Conservation (phyloP, 2,329 filamentous ascomycete genomes). For the Ophiostoma australiae region DNA sequence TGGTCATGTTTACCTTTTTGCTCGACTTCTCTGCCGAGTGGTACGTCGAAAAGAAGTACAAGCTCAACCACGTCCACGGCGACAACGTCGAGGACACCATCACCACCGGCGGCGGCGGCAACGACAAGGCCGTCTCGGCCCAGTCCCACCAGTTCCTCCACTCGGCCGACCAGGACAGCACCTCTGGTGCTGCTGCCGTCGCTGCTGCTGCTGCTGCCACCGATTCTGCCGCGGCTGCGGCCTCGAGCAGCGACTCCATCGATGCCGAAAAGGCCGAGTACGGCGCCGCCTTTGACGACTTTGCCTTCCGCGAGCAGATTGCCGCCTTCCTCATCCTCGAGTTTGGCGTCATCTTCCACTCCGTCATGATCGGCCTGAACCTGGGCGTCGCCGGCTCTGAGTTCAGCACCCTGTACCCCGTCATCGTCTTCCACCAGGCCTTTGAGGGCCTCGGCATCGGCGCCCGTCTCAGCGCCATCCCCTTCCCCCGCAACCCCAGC, state of each 20-base stretch:
- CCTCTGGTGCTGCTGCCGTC: slow-evolving; percentile 36
- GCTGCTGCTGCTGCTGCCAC: slow-evolving; percentile 44
- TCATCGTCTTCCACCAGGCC: slow-evolving; percentile 81
- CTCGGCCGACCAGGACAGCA: slow-evolving; percentile 71
- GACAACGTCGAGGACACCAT: slow-evolving; percentile 45
- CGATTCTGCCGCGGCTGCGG: slow-evolving; percentile 38
- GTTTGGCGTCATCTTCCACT: slow-evolving; percentile 93
- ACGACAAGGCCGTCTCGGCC: slow-evolving; percentile 24
- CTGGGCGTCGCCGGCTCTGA: slow-evolving; percentile 55
- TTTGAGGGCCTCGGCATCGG: slow-evolving; percentile 94
- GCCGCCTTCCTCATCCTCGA: slow-evolving; percentile 77
- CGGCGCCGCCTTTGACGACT: slow-evolving; percentile 29
- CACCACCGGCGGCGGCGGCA: slow-evolving; percentile 31
- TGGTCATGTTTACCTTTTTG: slow-evolving; percentile 81
- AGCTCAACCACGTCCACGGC: slow-evolving; percentile 46
- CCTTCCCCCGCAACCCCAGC: slow-evolving; percentile 57
- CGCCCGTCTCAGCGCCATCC: slow-evolving; percentile 68
- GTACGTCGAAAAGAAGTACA: slow-evolving; percentile 56
- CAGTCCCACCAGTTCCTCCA: slow-evolving; percentile 56
- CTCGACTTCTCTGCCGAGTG: slow-evolving; percentile 78
- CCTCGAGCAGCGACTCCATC: slow-evolving; percentile 66
- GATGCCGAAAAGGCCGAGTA: slow-evolving; percentile 49
- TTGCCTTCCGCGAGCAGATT: slow-evolving; percentile 40
- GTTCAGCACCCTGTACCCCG: slow-evolving; percentile 57
- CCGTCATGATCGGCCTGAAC: slow-evolving; percentile 86